Evolutionary conservation across 2,329 filamentous ascomycete genomes (phyloP), one percentile per base, ranked within the genome.

Genomic region (Nannizziopsis barbatae): DNA sequence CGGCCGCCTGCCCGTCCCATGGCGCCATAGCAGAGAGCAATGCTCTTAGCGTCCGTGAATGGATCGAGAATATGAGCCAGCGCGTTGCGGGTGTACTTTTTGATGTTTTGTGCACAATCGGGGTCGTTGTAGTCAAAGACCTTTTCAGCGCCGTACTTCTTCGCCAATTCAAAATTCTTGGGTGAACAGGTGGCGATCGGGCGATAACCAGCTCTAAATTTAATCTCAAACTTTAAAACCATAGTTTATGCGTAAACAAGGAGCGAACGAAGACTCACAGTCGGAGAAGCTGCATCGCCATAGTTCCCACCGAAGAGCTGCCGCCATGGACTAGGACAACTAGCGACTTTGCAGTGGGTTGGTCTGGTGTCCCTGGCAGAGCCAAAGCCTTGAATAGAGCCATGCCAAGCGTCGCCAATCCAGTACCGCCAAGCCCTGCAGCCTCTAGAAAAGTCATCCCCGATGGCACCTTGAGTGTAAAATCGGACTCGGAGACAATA

Each of bases 241-340:
- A 36, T 11, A 36, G n/a, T n/a, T 20, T 9, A n/a, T 35, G 27
- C 3, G 5, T 12, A 27, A 35, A 36, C 5, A 35, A n/a, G 2
- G 15, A 20, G 5, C 8, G 12, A 47, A 38, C 11, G 14, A 35
- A 44, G 2, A 49, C 53, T 54, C 43, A 57, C 56, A 58, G 56
- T 55, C 56, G 53, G 35, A 54, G 33, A 17, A 42, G 33, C 42
- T 56, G 50, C 27, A 41, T 57, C 45, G 68, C 71, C 45, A 66
- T 56, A 1, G 67, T 69, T 0, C 72, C 73, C 0, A 61, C 66
- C 0, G 70, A 59, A 1, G 70, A 71, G 31, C 59, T 62, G 1
- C 71, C 74, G 1, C 72, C 73, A 40, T 65, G 66, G 2, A 76
- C 66, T 1, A 76, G 57, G 0, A 76, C 60, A 37, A n/a, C 51